phyloP scores from a whole-genome alignment of 2,329 filamentous ascomycete genomes.

The Triangularia verruculosa region DNA sequence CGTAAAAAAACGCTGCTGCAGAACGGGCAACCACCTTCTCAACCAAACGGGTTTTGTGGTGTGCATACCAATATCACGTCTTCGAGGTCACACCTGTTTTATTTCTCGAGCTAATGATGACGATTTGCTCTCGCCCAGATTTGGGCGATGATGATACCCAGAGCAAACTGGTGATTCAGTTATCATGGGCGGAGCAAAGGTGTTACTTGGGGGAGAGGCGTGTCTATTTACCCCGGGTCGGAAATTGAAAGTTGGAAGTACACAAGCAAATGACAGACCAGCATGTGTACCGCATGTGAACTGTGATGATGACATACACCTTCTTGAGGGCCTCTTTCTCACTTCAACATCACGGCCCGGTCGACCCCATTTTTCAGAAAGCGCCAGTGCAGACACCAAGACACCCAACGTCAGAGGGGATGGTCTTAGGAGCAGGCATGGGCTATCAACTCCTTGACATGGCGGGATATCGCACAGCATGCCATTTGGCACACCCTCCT shows the following conservation, averaged over 20 bases:
- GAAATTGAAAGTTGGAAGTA: not conserved
- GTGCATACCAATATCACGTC: slow-evolving; percentile 24
- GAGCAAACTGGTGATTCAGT: slow-evolving; percentile 7
- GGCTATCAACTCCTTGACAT: too few relatives aligned
- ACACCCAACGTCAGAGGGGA: too few relatives aligned
- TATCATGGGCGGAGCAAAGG: not conserved
- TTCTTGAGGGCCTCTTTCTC: not conserved
- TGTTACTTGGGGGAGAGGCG: not conserved
- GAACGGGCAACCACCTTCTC: slow-evolving; percentile 33
- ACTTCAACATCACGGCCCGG: not conserved
- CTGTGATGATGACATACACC: not conserved
- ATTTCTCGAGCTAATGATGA: slow-evolving; percentile 16
- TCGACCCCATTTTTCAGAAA: not conserved
- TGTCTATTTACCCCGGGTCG: not conserved
- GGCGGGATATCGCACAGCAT: too few relatives aligned
- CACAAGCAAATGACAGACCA: not conserved
- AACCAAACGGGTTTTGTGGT: slow-evolving; percentile 25
- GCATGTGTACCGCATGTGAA: not conserved
- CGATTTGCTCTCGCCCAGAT: not conserved
- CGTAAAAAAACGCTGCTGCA: slow-evolving; percentile 34
- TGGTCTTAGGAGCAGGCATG: too few relatives aligned
- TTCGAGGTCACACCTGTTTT: slow-evolving; percentile 12
- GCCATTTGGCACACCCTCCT: too few relatives aligned
- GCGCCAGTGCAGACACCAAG: not conserved
- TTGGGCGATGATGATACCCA: not conserved